phyloP scores from a whole-genome alignment of 371 early-diverging fungal species.

The Hamiltosporidium tvaerminnensis region DNA sequence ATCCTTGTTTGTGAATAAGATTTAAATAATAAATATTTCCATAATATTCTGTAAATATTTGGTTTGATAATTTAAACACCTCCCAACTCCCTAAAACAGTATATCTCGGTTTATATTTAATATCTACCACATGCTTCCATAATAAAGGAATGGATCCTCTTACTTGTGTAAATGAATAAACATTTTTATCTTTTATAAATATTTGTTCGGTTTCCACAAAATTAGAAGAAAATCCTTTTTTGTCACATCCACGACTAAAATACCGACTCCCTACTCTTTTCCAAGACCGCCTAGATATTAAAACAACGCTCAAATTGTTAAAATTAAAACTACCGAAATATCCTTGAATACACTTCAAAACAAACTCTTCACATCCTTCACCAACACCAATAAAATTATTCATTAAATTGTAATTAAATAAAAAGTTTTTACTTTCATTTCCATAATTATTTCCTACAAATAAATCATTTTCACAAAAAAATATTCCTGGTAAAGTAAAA shows the following conservation, averaged over 20 bases:
- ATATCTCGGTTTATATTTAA: constrained; percentile 72
- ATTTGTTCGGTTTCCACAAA: constrained; percentile 92
- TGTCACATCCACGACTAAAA: constrained; percentile 78
- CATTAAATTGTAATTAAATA: not conserved
- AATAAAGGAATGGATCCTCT: constrained; percentile 88
- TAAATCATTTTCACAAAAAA: no score
- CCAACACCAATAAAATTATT: not conserved
- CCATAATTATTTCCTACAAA: no score
- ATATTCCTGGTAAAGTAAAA: no score
- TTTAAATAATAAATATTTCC: constrained; percentile 66
- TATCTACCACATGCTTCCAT: constrained; percentile 76
- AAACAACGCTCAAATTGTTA: not conserved
- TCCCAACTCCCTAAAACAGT: constrained; percentile 57
- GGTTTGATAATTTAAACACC: constrained; percentile 59
- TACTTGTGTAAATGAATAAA: constrained; percentile 65
- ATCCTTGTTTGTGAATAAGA: constrained; percentile 69
- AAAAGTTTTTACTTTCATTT: not conserved
- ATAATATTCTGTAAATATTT: constrained; percentile 58
- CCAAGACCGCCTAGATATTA: constrained; percentile 48
- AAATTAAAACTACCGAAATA: not conserved
- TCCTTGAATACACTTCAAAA: not conserved
- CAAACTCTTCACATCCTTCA: not conserved
- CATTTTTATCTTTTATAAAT: constrained; percentile 46
- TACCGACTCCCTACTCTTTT: constrained; percentile 62
- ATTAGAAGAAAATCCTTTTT: constrained; percentile 75